Evolutionary conservation across 441 rosid genomes (phyloP), one percentile per base, ranked within the genome.

Genomic region (Biscutella laevigata): DNA sequence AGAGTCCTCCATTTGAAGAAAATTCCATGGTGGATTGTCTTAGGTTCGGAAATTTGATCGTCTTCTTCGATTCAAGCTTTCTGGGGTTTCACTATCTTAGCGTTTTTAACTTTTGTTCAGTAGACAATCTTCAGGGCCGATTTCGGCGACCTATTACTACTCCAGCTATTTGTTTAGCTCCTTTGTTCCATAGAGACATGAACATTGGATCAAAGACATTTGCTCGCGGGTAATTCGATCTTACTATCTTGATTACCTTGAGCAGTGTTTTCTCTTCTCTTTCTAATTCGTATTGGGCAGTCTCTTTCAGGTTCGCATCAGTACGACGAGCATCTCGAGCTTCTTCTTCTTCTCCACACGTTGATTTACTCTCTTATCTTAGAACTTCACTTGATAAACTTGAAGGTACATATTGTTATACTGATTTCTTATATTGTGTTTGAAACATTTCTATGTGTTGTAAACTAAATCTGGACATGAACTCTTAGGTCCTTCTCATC

Each of bases 261-360:
- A 54, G 7, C 0, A 5, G 19, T 13, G 38, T 49, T 13, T 45
- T 16, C 15, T 26, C 13, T 41, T 19, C 14, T 16, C 13, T 41
- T 67, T 56, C 65, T 73, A 72, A 88, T 62, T 79, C 69, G 69
- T 67, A 21, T 51, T 63, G 14, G 62, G 62, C 79, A 69, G 77
- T 74, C 59, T 67, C 61, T 72, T 77, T 62, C 86, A 87, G 95
- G 77, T 76, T 66, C 57, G 71, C 88, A 54, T 75, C 88, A 66
- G 59, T 49, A 20, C 66, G 76, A 43, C 70, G 75, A 57, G 70
- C 56, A 42, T 63, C 80, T 51, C 53, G 56, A 49, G 69, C 68
- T 57, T 46, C 64, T 41, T 20, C 67, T 45, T 36, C 62, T 62
- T 33, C 53, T 48, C 54, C 64, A 45, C 48, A 57, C 46, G 68